phyloP scores from a whole-genome alignment of 208 protist species.

The Borovskyia barvae region DNA sequence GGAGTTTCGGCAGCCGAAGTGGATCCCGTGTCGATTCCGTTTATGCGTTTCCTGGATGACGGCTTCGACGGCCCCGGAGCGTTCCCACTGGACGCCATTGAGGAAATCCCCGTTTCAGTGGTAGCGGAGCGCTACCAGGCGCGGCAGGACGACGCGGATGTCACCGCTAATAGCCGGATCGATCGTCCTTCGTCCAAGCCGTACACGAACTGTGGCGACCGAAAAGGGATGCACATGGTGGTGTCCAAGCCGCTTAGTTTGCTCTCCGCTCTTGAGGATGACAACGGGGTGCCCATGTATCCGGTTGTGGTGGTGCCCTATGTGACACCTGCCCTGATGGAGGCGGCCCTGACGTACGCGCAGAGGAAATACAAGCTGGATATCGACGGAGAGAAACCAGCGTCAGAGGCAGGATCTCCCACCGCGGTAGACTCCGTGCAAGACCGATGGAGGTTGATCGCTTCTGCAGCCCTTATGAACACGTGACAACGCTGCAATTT shows the following conservation, averaged over 20 bases:
- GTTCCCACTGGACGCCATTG: neutral
- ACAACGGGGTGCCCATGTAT: constrained; percentile 23
- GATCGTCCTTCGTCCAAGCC: constrained; percentile 25
- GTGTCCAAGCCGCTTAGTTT: constrained; percentile 24
- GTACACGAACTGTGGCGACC: constrained; percentile 12
- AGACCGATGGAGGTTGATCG: constrained; percentile 30
- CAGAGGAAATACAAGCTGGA: constrained; percentile 73
- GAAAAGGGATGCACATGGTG: constrained; percentile 14
- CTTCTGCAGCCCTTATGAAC: constrained; percentile 38
- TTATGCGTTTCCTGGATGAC: constrained; percentile 13
- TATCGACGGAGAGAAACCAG: constrained; percentile 53
- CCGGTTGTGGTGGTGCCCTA: constrained; percentile 53
- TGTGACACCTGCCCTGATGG: constrained; percentile 36
- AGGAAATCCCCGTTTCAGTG: constrained; percentile 9
- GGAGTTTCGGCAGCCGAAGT: neutral
- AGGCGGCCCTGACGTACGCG: constrained; percentile 55
- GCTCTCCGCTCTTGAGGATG: constrained; percentile 16
- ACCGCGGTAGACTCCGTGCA: constrained; percentile 20
- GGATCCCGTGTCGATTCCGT: constrained; percentile 9
- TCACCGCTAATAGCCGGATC: neutral
- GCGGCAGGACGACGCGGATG: constrained; percentile 8
- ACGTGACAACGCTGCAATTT: too few relatives aligned
- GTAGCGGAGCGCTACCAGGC: constrained; percentile 27
- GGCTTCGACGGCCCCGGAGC: neutral
- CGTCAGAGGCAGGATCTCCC: constrained; percentile 9